Evolutionary conservation across 371 early-diverging fungal genomes (phyloP), one percentile per base, ranked within the genome.

Genomic region (Actinomortierella ambigua): DNA sequence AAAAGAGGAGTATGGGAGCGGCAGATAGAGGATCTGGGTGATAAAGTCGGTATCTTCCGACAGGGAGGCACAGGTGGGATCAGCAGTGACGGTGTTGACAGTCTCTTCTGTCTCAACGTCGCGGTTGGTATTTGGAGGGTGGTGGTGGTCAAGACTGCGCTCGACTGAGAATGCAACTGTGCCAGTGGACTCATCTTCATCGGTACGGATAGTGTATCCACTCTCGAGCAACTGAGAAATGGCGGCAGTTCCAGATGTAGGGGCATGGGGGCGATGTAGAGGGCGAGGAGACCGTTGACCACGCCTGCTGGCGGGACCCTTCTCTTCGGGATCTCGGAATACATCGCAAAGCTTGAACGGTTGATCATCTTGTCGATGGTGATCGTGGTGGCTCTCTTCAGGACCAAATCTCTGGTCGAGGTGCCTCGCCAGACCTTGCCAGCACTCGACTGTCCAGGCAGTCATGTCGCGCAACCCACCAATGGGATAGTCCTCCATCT

Each of bases 381-480:
- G 15, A n/a, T 40, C 20, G 17, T 9, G 22, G 23, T 18, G 50
- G 4, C 64, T 44, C n/a, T 55, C 1, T 59, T 63, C 5, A 65
- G 34, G 1, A 47, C 18, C 20, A 55, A 65, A 23, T 44, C 83
- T 77, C 51, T 63, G 23, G 47, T 84, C 82, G 53, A 91, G 78
- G 50, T 82, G 82, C 18, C 76, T 48, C 6, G 85, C 69, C 27
- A 87, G 63, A 26, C 80, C 78, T 2, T 66, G 47, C 81, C 88
- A 90, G 64, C 93, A 93, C 1, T 85, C 81, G 13, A 82, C 63
- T 4, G 88, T 88, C 66, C 85, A 82, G 9, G 71, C 81, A 2
- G 90, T 63, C 84, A 90, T 83, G 53, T 89, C 87, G 34, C 87
- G 77, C 1, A 90, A 43, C 0, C 88, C 86, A 41, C 95, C 94